A percentile compares a stretch with the other conserved stretches of the same genome.
phyloP scores from a whole-genome alignment of 2,329 filamentous ascomycete genomes.

The Fusarium piperis region DNA sequence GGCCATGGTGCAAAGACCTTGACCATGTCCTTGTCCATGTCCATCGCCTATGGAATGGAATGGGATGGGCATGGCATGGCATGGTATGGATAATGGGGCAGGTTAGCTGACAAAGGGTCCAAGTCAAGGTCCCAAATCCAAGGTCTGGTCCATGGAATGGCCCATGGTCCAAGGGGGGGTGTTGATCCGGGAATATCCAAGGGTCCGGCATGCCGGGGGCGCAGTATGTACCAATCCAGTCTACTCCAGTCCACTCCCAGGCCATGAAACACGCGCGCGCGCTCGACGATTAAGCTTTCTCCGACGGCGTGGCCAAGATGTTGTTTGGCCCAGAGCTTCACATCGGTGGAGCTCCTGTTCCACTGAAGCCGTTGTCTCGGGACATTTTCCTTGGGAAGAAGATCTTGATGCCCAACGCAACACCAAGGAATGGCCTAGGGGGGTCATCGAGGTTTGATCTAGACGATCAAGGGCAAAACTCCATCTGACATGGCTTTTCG shows the following conservation, averaged over 20 bases:
- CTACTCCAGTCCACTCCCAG: neutral
- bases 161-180: neutral
- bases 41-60: neutral
- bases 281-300: constrained; percentile 25
- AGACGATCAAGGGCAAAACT: neutral
- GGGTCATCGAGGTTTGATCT: neutral
- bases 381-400: constrained; percentile 7
- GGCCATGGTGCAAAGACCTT: neutral
- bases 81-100: neutral
- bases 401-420: constrained; percentile 31
- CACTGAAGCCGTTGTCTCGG: constrained; percentile 19
- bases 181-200: neutral
- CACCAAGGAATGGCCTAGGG: neutral
- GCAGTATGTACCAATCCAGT: neutral
- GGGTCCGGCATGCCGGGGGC: neutral
- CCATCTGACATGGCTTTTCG: neutral
- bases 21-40: neutral
- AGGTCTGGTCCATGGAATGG: neutral
- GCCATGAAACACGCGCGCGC: constrained; percentile 1
- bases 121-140: neutral
- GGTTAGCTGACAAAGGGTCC: neutral
- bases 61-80: neutral
- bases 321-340: neutral
- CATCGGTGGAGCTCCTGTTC: constrained; percentile 1
- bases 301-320: constrained; percentile 13